Evolutionary conservation across 768 basidiomycete genomes (phyloP), one percentile per base, ranked within the genome.

Genomic region (Ramaria sp.): DNA sequence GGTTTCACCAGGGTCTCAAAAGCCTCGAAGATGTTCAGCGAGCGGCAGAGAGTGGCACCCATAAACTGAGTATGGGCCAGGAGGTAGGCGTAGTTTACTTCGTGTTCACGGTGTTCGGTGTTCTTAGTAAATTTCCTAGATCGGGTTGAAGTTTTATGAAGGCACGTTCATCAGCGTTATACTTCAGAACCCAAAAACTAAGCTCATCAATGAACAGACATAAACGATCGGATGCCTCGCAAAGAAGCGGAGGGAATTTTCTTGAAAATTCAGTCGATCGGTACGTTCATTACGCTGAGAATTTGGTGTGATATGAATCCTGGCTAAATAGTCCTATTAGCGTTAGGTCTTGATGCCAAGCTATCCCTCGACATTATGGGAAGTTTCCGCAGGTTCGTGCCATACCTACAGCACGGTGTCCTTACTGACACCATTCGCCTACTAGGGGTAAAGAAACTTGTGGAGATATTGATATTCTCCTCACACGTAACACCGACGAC

Each of bases 381-480:
- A 1, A 91, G 88, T 59, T 97, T 84, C 65, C 71, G 93, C 61
- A 75, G 88, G 85, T 79, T 59, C 48, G 61, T 58, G 18, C 41
- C 48, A 5, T 57, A 7, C 22, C 39, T n/a, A 48, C 55, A 18
- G 28, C 22, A 13, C 20, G 20, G 34, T 25, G 32, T 28, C 12
- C 28, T 5, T 24, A 48, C 16, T 34, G 52, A 48, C 43, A 18
- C 13, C 55, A 56, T 39, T 32, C 43, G 38, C 43, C 5, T 27
- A n/a, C n/a, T 38, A 88, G 91, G 56, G 89, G 91, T 4, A 85
- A 87, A 65, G 69, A 74, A 0, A 81, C 82, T 52, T 93, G 88
- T 55, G 94, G 94, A 1, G 94, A 96, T 64, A 88, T 97, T 55
- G 93, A 97, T 65, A 81, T 96, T 45, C 66, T 96, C 54, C 82